Base-by-base conservation (phyloP, 2,329 filamentous ascomycete species). In the Arachnopeziza araneosa region DNA sequence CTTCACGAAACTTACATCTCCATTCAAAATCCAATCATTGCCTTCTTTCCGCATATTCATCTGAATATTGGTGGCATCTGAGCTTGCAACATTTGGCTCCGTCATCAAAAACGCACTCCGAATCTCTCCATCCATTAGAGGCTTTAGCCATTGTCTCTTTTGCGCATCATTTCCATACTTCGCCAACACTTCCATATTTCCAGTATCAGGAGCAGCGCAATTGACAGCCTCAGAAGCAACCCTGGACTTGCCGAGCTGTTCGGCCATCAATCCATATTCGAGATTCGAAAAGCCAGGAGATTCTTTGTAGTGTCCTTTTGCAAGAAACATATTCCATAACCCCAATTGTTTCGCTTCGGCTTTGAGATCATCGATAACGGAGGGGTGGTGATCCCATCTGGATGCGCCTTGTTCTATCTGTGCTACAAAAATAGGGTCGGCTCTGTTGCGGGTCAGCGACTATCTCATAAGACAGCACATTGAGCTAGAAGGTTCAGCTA, bases 321-420 rank as follows among this genome's bases (percentile, higher is more conserved):
- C 91, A 68, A 99, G 77, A 81, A 99, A 99, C 88, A 99, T 89
- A 78, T 99, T 99, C 95, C 95, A 99, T 52, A 99, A 81, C 1
- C 93, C 95, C 24, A 96, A 83, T 68, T 88, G 82, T 71, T 82
- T 84, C 52, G 93, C 95, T 75, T 92, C 90, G 66, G 77, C 79
- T 83, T 98, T 98, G 69, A 99, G 83, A 58, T 95, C 88, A 68
- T 99, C 95, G 63, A 99, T 83, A 69, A 98, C 82, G 50, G 81
- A 74, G 0, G 95, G 93, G 73, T 96, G 89, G 49, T 80, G 77
- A 66, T 88, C 83, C 89, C 93, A 98, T 79, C 93, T 86, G 63
- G 84, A 77, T 55, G 87, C 81, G 64, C 90, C 91, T 61, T 68
- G 76, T 68, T 91, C 92, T 58, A 96, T 81, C 76, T 96, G 90